Evolutionary conservation across 2,329 filamentous ascomycete genomes (phyloP), one percentile per base, ranked within the genome.

Genomic region (Diaporthe amygdali): DNA sequence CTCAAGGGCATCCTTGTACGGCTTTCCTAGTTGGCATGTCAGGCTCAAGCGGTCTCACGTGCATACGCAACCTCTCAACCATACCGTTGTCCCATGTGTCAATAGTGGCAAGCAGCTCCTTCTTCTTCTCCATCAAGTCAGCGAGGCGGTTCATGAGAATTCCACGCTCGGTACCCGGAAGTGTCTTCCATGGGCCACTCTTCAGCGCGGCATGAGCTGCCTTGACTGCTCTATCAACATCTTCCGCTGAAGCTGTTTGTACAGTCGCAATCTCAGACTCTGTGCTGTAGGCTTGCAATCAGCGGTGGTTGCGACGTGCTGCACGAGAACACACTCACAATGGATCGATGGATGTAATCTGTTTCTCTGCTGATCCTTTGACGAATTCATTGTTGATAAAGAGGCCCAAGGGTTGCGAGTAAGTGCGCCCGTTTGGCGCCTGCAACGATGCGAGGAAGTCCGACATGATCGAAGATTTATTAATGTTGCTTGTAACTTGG

Each of bases 371-470:
- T 79, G 87, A 90, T 70, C 90, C 89, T 76, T 89, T 86, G 67
- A 94, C 90, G 79, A 93, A 95, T 79, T 94, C 91, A 74, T 95
- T 94, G 84, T 94, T 92, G 83, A 95, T 94, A 82, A 95, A 96
- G 12, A 96, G 86, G 22, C 93, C 94, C 52, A 89, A 85, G 2
- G 93, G 93, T 82, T 94, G 92, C 15, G 82, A 84, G 82, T 93
- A 95, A 76, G 88, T 90, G 80, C 83, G 86, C 76, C 93, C 93
- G 81, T 96, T 96, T 4, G 93, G 93, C 61, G 93, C 92, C 8
- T 87, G 92, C 71, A 96, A 32, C 17, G 25, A 30, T 30, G 55
- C 37, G 44, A 61, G 44, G 17, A 61, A 37, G 37, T 44, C 37
- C 41, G 55, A 22, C 55, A 44, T 59, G 37, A 8, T 59, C n/a